phyloP scores from a whole-genome alignment of 495 filamentous ascomycete genomes.

The Corynascus novoguineensis region DNA sequence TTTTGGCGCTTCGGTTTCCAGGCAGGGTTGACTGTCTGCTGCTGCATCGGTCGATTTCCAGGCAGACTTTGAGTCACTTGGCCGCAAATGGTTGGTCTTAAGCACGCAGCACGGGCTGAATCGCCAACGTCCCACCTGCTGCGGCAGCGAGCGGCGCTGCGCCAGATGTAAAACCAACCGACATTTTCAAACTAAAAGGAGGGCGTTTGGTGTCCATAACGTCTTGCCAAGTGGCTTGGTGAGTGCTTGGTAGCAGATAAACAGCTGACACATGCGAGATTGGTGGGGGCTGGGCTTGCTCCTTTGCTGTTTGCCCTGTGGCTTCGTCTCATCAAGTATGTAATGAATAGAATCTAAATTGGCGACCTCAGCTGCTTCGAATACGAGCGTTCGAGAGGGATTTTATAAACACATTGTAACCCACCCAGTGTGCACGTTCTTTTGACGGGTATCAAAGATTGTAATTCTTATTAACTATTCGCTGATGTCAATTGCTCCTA shows the following conservation, averaged over 20 bases:
- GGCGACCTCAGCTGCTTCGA: slow-evolving; percentile 3
- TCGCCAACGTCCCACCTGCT: neutral
- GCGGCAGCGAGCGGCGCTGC: slow-evolving; percentile 14
- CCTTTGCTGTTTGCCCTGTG: too few species aligned
- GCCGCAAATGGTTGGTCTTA: neutral
- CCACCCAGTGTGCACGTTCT: too few species aligned
- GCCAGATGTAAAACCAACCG: slow-evolving; percentile 15
- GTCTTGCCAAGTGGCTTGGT: slow-evolving; percentile 2
- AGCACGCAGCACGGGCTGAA: neutral
- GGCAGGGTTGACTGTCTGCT: neutral
- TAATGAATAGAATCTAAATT: slow-evolving; percentile 1
- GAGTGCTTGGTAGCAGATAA: slow-evolving; percentile 5
- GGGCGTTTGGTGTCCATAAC: neutral
- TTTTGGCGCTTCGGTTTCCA: neutral
- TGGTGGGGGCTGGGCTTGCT: neutral
- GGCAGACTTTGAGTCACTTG: slow-evolving; percentile 9
- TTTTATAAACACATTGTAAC: neutral
- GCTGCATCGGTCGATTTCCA: slow-evolving; percentile 5
- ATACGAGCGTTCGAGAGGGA: neutral
- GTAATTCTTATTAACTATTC: too few species aligned
- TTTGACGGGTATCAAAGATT: neutral
- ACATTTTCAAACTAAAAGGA: neutral
- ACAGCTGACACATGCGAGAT: slow-evolving; percentile 17
- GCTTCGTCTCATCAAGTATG: neutral
- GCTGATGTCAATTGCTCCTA: too few species aligned